Evolutionary conservation across 345 rosid genomes (phyloP), one percentile per base, ranked within the genome.

Genomic region (Geranium brycei): DNA sequence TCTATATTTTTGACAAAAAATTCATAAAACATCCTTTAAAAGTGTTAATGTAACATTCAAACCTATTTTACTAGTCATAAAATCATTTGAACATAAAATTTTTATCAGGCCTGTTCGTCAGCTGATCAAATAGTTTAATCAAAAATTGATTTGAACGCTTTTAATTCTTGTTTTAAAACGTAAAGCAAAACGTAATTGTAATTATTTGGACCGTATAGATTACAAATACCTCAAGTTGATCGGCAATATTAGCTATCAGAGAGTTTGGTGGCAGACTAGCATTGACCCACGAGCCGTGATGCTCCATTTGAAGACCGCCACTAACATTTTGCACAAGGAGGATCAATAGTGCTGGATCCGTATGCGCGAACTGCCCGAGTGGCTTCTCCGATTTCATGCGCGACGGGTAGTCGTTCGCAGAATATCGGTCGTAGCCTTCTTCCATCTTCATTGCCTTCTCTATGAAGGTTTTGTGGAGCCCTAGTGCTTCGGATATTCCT

Each of bases 341-440:
- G 35, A 58, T 47, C 0, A 66, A 7, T 5, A 66, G 38, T 16
- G 62, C 35, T 0, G 62, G 69, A 59, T 66, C 69, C 14, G 10
- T 4, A 16, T 66, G 62, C n/a, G 68, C 51, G 19, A 35, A 17
- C 51, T 57, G 61, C 18, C 64, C 69, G 11, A 66, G 47, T 19
- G 11, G 18, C 0, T 51, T 51, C 14, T 66, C 41, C 11, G 53
- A 57, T 4, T 59, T 19, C 6, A n/a, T 38, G 11, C 58, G 23
- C 51, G 63, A 57, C 14, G 69, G 69, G 15, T 66, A 66, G 56
- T 59, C 51, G 30, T 66, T 66, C 7, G 64, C 64, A 12, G 64
- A 51, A 41, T 47, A 59, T 40, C 59, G 19, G 15, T 66, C 64
- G 51, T 41, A 59, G 2, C 69, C 69, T 28, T 57, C 11, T 11